Conservation (phyloP, 1,284 basidiomycete genomes). For the Prillingera fragicola region DNA sequence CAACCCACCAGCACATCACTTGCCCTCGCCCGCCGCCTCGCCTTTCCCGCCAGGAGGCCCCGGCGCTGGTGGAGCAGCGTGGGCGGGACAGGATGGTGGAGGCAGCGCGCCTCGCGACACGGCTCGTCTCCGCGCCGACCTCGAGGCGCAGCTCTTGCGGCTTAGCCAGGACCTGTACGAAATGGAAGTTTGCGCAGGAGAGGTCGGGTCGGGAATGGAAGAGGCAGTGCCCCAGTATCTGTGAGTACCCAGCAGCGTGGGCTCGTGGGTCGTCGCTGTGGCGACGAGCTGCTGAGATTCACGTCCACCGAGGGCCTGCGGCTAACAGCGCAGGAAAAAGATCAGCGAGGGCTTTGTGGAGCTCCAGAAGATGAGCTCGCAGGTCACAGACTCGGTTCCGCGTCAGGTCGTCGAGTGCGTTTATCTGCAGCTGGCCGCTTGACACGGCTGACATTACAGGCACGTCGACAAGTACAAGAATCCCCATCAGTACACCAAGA, state of each 20-base stretch:
- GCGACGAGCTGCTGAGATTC: neutral
- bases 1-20: constrained; percentile 16
- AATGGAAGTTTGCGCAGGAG: constrained; percentile 45
- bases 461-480: constrained; percentile 31
- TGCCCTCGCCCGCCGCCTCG: constrained; percentile 36
- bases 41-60: constrained; percentile 18
- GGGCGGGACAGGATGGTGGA: constrained; percentile 1
- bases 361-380: constrained; percentile 24
- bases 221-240: constrained; percentile 32
- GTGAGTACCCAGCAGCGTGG: constrained; percentile 19
- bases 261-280: neutral
- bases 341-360: constrained; percentile 29
- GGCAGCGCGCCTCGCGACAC: constrained; percentile 16
- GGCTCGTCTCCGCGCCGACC: constrained; percentile 24
- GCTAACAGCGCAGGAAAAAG: constrained; percentile 20
- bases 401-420: constrained; percentile 38
- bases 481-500: constrained; percentile 38
- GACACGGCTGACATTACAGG: constrained; percentile 9
- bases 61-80: neutral
- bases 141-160: constrained; percentile 31
- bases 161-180: constrained; percentile 44
- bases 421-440: neutral
- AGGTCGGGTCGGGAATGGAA: constrained; percentile 35
- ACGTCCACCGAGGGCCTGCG: neutral
- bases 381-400: constrained; percentile 38